phyloP scores from a whole-genome alignment of 2,329 filamentous ascomycete species.

The Fulvia fulva region DNA sequence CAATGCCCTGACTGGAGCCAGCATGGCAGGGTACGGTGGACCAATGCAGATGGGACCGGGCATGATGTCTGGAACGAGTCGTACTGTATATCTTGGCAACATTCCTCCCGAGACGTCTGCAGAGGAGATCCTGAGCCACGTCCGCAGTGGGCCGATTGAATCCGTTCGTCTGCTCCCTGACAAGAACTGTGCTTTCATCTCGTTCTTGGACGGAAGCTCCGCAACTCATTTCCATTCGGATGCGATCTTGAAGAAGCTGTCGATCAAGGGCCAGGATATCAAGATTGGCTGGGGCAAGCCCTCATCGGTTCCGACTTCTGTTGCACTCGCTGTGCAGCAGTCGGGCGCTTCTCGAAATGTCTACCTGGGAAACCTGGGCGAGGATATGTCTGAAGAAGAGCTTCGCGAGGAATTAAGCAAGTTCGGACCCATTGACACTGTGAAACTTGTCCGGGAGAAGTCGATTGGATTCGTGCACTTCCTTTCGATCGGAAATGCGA shows the following conservation, averaged over 20 bases:
- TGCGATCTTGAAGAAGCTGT: slow-evolving; percentile 98
- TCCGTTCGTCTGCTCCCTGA: slow-evolving; percentile 95
- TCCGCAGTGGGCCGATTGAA: slow-evolving; percentile 96
- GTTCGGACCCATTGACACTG: slow-evolving; percentile 92
- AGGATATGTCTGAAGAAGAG: slow-evolving; percentile 88
- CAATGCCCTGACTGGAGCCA: slow-evolving; percentile 53
- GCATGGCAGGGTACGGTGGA: slow-evolving; percentile 42
- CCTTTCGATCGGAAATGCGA: slow-evolving; percentile 92
- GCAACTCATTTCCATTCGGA: slow-evolving; percentile 99
- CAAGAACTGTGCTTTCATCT: slow-evolving; percentile 99
- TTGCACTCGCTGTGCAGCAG: slow-evolving; percentile 95
- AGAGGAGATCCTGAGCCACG: slow-evolving; percentile 93
- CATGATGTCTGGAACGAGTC: slow-evolving; percentile 83
- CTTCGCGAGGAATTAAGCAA: slow-evolving; percentile 92
- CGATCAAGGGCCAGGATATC: slow-evolving; percentile 97
- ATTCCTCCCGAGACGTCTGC: slow-evolving; percentile 96
- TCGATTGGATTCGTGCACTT: slow-evolving; percentile 97
- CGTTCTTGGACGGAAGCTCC: slow-evolving; percentile 94
- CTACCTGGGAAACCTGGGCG: slow-evolving; percentile 87
- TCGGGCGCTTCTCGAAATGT: slow-evolving; percentile 96
- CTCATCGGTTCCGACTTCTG: slow-evolving; percentile 94
- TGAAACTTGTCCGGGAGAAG: slow-evolving; percentile 98
- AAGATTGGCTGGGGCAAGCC: slow-evolving; percentile 99
- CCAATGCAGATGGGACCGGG: slow-evolving; percentile 48
- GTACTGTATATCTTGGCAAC: slow-evolving; percentile 95